These are phyloP conservation scores for Puccinia horiana DNA, from an alignment of 1,284 basidiomycete species.

Conservation along the genomic window DNA sequence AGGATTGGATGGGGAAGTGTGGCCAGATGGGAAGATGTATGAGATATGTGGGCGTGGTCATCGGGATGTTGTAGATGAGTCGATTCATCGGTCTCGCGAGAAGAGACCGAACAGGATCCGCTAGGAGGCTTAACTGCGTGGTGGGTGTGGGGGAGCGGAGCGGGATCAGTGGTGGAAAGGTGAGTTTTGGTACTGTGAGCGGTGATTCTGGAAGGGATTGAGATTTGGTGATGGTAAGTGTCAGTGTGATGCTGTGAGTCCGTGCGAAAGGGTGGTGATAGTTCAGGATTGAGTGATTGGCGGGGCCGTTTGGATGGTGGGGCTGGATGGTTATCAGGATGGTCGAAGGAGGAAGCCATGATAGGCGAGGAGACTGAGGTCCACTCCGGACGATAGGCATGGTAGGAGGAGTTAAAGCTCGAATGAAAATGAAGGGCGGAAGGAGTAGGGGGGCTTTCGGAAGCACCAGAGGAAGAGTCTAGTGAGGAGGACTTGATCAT, in stretches of 20 bases:
- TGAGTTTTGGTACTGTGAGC: not conserved
- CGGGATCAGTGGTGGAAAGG: not conserved
- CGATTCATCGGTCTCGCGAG: not conserved
- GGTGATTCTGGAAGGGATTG: not conserved
- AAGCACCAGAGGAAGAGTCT: conserved; percentile 8
- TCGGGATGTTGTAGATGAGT: not conserved
- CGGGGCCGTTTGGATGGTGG: conserved; percentile 16
- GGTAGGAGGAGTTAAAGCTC: not conserved
- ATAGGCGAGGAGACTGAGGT: conserved; percentile 26
- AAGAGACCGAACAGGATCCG: not conserved
- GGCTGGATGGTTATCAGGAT: not conserved
- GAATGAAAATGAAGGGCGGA: not conserved
- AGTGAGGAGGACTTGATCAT: conserved; percentile 22
- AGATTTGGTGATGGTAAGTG: not conserved
- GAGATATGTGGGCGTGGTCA: not conserved
- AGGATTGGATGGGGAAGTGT: not conserved
- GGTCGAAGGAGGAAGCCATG: conserved; percentile 12
- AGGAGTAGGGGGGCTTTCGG: conserved; percentile 6
- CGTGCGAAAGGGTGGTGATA: not conserved
- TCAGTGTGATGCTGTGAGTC: not conserved
- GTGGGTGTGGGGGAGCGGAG: no score
- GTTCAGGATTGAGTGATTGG: not conserved
- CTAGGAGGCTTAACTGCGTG: not conserved
- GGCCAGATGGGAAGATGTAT: not conserved
- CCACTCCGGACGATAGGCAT: conserved; percentile 22